These are phyloP conservation scores for Suhomyces maxii DNA, from an alignment of 1,139 yeast genomes.

Conservation along the genomic window DNA sequence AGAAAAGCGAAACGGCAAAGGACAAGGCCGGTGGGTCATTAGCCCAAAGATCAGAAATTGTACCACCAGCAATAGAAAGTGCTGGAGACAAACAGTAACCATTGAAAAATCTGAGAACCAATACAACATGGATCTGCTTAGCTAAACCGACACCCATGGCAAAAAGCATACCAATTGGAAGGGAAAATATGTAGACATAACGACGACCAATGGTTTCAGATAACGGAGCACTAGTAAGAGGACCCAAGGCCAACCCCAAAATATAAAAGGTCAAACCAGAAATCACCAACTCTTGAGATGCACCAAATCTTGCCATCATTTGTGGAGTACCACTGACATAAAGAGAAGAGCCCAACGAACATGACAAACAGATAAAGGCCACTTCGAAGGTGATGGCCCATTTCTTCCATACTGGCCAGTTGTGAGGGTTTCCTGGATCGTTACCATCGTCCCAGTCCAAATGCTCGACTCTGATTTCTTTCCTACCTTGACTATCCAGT, in stretches of 20 bases:
- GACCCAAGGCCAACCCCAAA: conserved; percentile 71
- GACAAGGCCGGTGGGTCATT: conserved; percentile 58
- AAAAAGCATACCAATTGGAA: conserved; percentile 71
- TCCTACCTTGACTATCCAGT: conserved; percentile 1
- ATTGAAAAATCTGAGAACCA: conserved; percentile 73
- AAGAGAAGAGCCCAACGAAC: conserved; percentile 70
- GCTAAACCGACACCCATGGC: conserved; percentile 76
- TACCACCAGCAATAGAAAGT: conserved; percentile 83
- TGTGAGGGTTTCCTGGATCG: conserved; percentile 63
- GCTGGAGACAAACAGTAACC: conserved; percentile 87
- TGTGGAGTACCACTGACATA: conserved; percentile 64
- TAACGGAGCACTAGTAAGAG: conserved; percentile 73
- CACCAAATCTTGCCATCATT: conserved; percentile 42
- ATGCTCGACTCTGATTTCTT: conserved; percentile 35
- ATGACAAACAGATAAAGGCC: conserved; percentile 64
- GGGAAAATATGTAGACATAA: conserved; percentile 55
- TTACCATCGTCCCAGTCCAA: conserved; percentile 63
- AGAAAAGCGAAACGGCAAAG: conserved; percentile 68
- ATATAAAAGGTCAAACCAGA: conserved; percentile 72
- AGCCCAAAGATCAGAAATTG: conserved; percentile 71
- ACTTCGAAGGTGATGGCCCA: conserved; percentile 66
- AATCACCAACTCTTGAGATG: conserved; percentile 59
- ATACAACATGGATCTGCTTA: conserved; percentile 53
- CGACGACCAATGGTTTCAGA: conserved; percentile 76
- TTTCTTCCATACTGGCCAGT: conserved; percentile 63